A percentile compares a stretch with the other conserved stretches of the same genome.
Evolutionary conservation across 345 rosid genomes (phyloP).

Genomic region (Brassica carinata): DNA sequence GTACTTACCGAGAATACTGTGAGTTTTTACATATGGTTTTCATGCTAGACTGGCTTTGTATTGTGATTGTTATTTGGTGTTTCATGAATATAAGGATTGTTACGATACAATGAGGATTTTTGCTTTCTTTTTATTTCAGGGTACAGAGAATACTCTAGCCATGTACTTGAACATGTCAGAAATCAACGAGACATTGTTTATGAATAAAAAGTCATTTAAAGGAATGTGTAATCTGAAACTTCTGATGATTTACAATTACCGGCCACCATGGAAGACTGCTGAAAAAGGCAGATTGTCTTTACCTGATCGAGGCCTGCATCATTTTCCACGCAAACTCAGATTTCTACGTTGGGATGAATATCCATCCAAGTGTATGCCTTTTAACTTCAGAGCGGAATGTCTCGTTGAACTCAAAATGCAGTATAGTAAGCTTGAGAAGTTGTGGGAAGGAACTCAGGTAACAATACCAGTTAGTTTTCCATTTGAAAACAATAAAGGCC

Average conservation of each 20-base stretch:
- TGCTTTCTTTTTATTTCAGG: not conserved
- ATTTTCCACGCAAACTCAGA: not conserved
- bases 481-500: not conserved
- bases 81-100: not conserved
- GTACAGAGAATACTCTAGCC: not conserved
- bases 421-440: conserved; percentile 2
- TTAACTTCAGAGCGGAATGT: not conserved
- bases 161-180: not conserved
- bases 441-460: conserved; percentile 23
- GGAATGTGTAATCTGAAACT: not conserved
- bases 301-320: not conserved
- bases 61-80: not conserved
- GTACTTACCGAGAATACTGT: not conserved
- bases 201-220: not conserved
- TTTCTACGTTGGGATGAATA: not conserved
- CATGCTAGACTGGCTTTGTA: not conserved
- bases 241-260: not conserved
- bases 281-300: not conserved
- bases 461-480: not conserved
- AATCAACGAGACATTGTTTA: not conserved
- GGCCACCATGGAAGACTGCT: not conserved
- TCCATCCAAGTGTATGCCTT: not conserved
- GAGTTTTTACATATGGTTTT: not conserved
- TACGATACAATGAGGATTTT: not conserved
- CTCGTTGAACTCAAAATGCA: not conserved